Percentiles rank a stretch among this genome's conserved stretches.
Evolutionary conservation across 1,284 basidiomycete species (phyloP).

Genomic region (Cutaneotrichosporon sp.): DNA sequence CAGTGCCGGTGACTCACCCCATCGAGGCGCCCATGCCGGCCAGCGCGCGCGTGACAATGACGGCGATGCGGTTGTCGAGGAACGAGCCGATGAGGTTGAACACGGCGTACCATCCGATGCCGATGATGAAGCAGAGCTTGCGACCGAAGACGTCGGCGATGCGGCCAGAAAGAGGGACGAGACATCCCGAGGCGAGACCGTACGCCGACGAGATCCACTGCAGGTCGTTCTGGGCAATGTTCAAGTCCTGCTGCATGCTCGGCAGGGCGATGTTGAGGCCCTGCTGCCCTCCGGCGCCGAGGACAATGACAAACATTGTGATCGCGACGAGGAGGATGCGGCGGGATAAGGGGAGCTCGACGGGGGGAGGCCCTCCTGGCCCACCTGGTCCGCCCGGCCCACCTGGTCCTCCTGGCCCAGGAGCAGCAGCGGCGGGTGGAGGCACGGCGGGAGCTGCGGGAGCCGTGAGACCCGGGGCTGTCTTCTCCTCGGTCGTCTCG

Average conservation of each 20-base stretch:
- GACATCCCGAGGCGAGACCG: slow-evolving; percentile 44
- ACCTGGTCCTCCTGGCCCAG: neutral
- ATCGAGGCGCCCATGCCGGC: slow-evolving; percentile 40
- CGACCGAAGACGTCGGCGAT: slow-evolving; percentile 50
- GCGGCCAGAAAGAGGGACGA: slow-evolving; percentile 45
- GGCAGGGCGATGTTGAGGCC: slow-evolving; percentile 48
- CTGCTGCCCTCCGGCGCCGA: slow-evolving; percentile 16
- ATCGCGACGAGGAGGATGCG: slow-evolving; percentile 19
- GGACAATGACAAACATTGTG: slow-evolving; percentile 14
- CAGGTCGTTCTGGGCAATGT: slow-evolving; percentile 29
- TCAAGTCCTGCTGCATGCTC: slow-evolving; percentile 40
- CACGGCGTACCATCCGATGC: slow-evolving; percentile 41
- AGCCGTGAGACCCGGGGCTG: neutral
- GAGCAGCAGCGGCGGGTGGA: neutral
- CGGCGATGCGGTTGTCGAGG: slow-evolving; percentile 36
- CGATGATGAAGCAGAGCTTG: slow-evolving; percentile 38
- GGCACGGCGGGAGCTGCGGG: neutral
- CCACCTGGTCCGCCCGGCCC: neutral
- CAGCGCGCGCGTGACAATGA: slow-evolving; percentile 41
- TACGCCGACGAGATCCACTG: slow-evolving; percentile 50
- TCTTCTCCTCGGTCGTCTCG: neutral
- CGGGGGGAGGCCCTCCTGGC: neutral
- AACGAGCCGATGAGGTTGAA: slow-evolving; percentile 45
- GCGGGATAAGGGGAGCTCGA: neutral
- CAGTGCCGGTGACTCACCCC: slow-evolving; percentile 24